phyloP scores from a whole-genome alignment of 345 rosid genomes.

The Sisymbrium altissimum region DNA sequence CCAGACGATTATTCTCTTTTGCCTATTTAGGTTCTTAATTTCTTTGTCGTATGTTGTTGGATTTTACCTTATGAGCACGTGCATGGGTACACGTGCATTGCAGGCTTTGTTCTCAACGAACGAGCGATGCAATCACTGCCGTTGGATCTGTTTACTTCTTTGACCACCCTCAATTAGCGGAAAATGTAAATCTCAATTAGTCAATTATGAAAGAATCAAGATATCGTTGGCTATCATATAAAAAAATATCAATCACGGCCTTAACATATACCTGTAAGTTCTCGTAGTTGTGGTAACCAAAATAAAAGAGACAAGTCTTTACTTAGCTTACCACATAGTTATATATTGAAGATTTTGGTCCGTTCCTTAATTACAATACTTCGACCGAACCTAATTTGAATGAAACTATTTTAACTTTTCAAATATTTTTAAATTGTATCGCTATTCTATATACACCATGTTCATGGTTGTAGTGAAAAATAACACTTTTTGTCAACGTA shows the following conservation, averaged over 20 bases:
- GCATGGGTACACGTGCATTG: conserved; percentile 41
- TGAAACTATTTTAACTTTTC: neutral
- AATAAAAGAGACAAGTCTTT: neutral
- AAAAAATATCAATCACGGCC: neutral
- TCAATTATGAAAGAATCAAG: neutral
- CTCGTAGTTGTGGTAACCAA: neutral
- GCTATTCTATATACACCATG: neutral
- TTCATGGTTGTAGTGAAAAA: neutral
- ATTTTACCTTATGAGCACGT: conserved; percentile 44
- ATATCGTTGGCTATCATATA: neutral
- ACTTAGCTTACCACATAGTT: neutral
- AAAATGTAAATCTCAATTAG: conserved; percentile 2
- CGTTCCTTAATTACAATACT: neutral
- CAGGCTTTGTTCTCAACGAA: conserved; percentile 40
- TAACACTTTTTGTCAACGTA: neutral
- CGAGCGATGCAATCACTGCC: conserved; percentile 22
- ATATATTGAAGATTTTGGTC: neutral
- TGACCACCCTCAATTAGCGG: conserved; percentile 27
- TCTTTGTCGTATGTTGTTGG: conserved; percentile 67
- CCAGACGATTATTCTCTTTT: conserved; percentile 69
- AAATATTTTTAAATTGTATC: neutral
- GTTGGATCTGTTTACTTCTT: conserved; percentile 33
- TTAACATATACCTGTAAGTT: no score
- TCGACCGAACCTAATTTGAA: neutral
- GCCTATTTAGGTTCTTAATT: conserved; percentile 34